These are phyloP conservation scores for Phytophthora hibernalis DNA, from an alignment of 352 stramenopile genomes.

Conservation along the genomic window DNA sequence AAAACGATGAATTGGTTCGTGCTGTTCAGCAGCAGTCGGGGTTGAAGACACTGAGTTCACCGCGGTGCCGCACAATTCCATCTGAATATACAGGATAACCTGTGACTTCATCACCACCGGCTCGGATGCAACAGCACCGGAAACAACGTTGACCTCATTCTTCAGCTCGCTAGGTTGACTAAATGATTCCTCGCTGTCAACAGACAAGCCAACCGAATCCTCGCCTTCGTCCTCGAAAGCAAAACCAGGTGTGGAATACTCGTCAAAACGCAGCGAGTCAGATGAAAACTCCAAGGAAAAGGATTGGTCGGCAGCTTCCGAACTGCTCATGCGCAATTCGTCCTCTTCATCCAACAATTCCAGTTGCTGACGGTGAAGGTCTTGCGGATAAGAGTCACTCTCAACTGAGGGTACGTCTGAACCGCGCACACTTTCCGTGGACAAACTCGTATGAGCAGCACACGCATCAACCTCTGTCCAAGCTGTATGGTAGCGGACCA, in stretches of 20 bases:
- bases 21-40: constrained; percentile 21
- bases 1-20: constrained; percentile 57
- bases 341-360: constrained; percentile 43
- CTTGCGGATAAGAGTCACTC: constrained; percentile 22
- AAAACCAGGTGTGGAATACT: constrained; percentile 65
- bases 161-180: constrained; percentile 30
- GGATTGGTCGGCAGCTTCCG: constrained; percentile 44
- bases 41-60: constrained; percentile 32
- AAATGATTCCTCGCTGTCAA: constrained; percentile 40
- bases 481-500: constrained; percentile 83
- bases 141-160: constrained; percentile 17
- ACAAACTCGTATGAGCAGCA: constrained; percentile 34
- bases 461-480: constrained; percentile 72
- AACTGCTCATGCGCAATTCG: constrained; percentile 23
- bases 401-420: constrained; percentile 43
- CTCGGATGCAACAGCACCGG: constrained; percentile 12
- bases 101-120: constrained; percentile 42
- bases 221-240: constrained; percentile 63
- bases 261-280: constrained; percentile 57
- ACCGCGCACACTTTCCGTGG: constrained; percentile 45
- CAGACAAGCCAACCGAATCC: constrained; percentile 41
- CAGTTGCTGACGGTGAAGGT: constrained; percentile 39
- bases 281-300: constrained; percentile 66
- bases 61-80: constrained; percentile 65
- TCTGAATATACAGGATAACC: constrained; percentile 82